These are phyloP conservation scores for Ceratocystis cacaofunesta DNA, from an alignment of 2,329 filamentous ascomycete species.

Conservation along the genomic window DNA sequence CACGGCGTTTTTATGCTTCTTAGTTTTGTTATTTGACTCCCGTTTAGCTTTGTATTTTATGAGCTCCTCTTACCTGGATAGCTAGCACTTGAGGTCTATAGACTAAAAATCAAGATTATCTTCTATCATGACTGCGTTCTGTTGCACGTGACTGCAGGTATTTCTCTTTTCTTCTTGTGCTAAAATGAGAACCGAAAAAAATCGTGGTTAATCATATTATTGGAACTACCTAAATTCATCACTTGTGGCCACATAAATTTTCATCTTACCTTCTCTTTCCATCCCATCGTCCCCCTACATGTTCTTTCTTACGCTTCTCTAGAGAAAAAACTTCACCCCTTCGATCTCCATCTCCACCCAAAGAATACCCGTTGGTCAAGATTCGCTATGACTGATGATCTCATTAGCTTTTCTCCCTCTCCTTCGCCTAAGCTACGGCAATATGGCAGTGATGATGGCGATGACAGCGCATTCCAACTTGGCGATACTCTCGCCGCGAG, in stretches of 20 bases:
- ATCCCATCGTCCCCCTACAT: neutral
- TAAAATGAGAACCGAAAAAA: neutral
- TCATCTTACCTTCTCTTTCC: neutral
- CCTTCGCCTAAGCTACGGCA: neutral
- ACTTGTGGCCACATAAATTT: neutral
- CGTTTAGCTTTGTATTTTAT: conserved; percentile 7
- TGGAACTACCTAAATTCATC: neutral
- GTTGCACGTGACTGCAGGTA: neutral
- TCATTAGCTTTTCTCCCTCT: neutral
- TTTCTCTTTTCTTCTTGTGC: neutral
- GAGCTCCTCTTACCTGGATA: neutral
- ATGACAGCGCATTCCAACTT: neutral
- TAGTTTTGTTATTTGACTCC: neutral
- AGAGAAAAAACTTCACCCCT: neutral
- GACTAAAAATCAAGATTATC: neutral
- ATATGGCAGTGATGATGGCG: neutral
- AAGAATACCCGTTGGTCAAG: neutral
- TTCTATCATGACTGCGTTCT: neutral
- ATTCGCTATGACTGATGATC: neutral
- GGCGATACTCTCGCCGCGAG: too few relatives aligned
- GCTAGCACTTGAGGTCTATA: neutral
- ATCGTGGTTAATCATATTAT: neutral
- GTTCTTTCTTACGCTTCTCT: neutral
- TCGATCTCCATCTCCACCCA: neutral
- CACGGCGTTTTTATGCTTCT: conserved; percentile 11